phyloP scores from a whole-genome alignment of 139 green algal genomes.

The Micromonas pusilla region DNA sequence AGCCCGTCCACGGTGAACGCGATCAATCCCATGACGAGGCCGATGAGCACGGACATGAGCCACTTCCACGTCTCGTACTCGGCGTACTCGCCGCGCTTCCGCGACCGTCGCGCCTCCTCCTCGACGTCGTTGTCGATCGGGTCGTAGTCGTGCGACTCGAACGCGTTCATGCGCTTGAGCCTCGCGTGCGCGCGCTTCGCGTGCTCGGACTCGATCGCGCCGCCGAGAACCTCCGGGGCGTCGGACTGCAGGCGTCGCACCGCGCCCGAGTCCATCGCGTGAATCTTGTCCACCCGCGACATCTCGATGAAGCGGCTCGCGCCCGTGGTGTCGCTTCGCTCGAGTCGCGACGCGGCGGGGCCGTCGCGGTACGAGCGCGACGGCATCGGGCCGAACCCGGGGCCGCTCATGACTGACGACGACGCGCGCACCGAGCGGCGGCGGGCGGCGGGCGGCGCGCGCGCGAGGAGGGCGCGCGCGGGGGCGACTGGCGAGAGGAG shows the following conservation, averaged over 20 bases:
- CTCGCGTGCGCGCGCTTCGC: not conserved
- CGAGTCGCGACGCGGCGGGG: not conserved
- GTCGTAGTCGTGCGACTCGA: slow-evolving; percentile 43
- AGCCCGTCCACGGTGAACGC: slow-evolving; percentile 51
- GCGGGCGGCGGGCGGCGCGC: no score
- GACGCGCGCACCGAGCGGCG: no score
- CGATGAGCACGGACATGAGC: slow-evolving; percentile 44
- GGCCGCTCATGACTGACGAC: no score
- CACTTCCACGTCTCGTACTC: slow-evolving; percentile 27
- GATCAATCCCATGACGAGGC: slow-evolving; percentile 44
- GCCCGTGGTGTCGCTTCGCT: not conserved
- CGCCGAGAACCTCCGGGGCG: not conserved
- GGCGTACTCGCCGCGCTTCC: slow-evolving; percentile 19
- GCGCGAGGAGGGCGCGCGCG: no score
- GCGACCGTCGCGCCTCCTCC: not conserved
- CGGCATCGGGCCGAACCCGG: no score
- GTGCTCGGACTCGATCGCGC: not conserved
- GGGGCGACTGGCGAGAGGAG: no score
- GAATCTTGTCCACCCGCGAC: not conserved
- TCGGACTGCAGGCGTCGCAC: not conserved
- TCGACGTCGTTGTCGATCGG: slow-evolving; percentile 31
- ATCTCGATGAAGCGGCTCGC: not conserved
- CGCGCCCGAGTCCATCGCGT: not conserved
- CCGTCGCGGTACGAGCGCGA: no score
- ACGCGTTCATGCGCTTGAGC: slow-evolving; percentile 16